A percentile compares a stretch with the other conserved stretches of the same genome.
Evolutionary conservation across 768 basidiomycete genomes (phyloP).

Genomic region (Xerocomus spinulosus): DNA sequence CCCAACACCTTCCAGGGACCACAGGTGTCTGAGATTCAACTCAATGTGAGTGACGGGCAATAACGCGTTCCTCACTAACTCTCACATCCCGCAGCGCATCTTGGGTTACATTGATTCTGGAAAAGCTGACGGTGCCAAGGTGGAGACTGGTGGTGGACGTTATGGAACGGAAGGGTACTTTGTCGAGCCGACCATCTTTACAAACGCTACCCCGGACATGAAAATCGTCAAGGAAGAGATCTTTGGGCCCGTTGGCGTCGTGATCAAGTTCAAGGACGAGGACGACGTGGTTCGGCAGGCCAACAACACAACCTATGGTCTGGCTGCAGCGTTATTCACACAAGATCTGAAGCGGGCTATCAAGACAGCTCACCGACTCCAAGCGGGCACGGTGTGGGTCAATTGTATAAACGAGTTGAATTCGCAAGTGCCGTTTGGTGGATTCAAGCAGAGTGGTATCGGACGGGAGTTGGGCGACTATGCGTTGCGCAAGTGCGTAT

Average conservation of each 20-base stretch:
- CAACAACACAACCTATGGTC: slow-evolving; percentile 84
- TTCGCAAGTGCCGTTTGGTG: slow-evolving; percentile 68
- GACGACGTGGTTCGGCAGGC: slow-evolving; percentile 66
- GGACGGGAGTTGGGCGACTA: slow-evolving; percentile 80
- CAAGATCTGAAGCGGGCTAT: slow-evolving; percentile 73
- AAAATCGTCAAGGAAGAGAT: slow-evolving; percentile 74
- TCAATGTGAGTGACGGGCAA: slow-evolving; percentile 58
- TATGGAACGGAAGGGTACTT: slow-evolving; percentile 63
- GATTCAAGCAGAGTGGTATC: slow-evolving; percentile 80
- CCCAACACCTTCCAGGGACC: slow-evolving; percentile 66
- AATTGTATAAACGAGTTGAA: slow-evolving; percentile 31
- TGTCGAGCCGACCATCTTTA: slow-evolving; percentile 73
- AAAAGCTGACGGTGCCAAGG: slow-evolving; percentile 62
- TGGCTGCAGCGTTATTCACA: slow-evolving; percentile 85
- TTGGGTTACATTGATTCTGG: slow-evolving; percentile 77
- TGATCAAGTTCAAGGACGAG: slow-evolving; percentile 71
- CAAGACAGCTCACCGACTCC: slow-evolving; percentile 63
- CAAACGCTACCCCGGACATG: slow-evolving; percentile 62
- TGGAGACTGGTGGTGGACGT: slow-evolving; percentile 59
- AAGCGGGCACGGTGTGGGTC: slow-evolving; percentile 80
- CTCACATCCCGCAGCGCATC: no score
- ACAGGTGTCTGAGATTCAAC: slow-evolving; percentile 72
- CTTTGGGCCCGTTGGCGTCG: slow-evolving; percentile 74
- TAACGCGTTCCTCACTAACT: no score
- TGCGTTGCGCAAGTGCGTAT: slow-evolving; percentile 50